phyloP scores from a whole-genome alignment of 768 basidiomycete genomes.

The Galerina sulciceps region DNA sequence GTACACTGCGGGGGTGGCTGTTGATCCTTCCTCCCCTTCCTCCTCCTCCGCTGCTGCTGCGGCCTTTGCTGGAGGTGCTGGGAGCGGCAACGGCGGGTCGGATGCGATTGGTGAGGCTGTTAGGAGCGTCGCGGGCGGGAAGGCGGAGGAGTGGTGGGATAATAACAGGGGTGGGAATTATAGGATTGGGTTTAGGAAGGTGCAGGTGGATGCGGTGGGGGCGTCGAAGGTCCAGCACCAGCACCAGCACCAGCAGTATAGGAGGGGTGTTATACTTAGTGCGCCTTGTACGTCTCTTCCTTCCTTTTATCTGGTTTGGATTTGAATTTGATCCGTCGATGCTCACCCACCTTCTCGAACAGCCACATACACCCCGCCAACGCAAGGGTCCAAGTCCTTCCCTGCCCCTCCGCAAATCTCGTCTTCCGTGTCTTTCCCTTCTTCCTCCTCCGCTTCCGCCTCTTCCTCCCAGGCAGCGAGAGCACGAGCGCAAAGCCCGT shows the following conservation, averaged over 20 bases:
- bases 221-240: slow-evolving; percentile 8
- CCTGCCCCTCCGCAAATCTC: slow-evolving; percentile 21
- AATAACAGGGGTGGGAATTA: slow-evolving; percentile 85
- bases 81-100: not conserved
- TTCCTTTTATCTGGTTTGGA: slow-evolving; percentile 1
- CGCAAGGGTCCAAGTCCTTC: slow-evolving; percentile 5
- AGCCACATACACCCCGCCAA: slow-evolving; percentile 8
- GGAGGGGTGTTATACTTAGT: slow-evolving; percentile 27
- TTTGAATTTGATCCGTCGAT: not conserved
- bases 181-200: slow-evolving; percentile 60
- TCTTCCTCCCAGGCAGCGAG: not conserved
- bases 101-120: not conserved
- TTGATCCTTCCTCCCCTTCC: slow-evolving; percentile 1
- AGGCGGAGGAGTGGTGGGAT: slow-evolving; percentile 90
- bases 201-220: slow-evolving; percentile 4
- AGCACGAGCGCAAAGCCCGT: not conserved
- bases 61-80: not conserved
- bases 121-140: slow-evolving; percentile 28
- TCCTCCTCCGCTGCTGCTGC: too few relatives aligned
- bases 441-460: not conserved
- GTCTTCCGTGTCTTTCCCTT: slow-evolving; percentile 17
- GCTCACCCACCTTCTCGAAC: not conserved
- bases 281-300: slow-evolving; percentile 35
- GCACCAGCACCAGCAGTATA: slow-evolving; percentile 6
- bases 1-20: slow-evolving; percentile 34